These are phyloP conservation scores for Evansstolkia leycettana DNA, from an alignment of 495 filamentous ascomycete species.

Conservation along the genomic window DNA sequence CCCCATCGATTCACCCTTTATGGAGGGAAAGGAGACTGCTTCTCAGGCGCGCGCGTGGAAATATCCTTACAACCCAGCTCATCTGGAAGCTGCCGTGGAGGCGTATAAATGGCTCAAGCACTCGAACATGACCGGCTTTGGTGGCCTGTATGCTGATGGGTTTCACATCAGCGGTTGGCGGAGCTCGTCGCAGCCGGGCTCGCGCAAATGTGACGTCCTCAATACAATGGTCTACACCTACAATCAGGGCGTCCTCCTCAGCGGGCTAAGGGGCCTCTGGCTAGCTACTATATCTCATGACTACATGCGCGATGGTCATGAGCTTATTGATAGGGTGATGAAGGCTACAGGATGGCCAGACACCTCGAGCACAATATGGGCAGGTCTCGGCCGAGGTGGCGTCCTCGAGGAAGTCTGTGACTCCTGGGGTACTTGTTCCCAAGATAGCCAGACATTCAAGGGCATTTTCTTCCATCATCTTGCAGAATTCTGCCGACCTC, in stretches of 20 bases:
- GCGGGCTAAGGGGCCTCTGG: slow-evolving; percentile 71
- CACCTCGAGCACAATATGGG: slow-evolving; percentile 39
- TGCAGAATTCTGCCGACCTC: slow-evolving; percentile 59
- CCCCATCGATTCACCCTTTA: slow-evolving; percentile 55
- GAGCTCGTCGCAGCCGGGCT: slow-evolving; percentile 31
- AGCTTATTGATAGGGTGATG: slow-evolving; percentile 58
- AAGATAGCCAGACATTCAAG: slow-evolving; percentile 89
- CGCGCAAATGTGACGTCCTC: slow-evolving; percentile 56
- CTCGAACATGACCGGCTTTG: slow-evolving; percentile 68
- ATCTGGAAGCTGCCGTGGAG: slow-evolving; percentile 59
- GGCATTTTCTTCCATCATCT: slow-evolving; percentile 92
- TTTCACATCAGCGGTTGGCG: slow-evolving; percentile 72
- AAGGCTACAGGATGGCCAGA: slow-evolving; percentile 61
- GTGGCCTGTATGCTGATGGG: slow-evolving; percentile 79
- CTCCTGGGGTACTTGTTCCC: slow-evolving; percentile 57
- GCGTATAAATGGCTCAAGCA: slow-evolving; percentile 68
- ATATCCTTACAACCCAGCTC: slow-evolving; percentile 47
- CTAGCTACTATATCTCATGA: slow-evolving; percentile 48
- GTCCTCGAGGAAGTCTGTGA: slow-evolving; percentile 84
- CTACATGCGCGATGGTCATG: slow-evolving; percentile 73
- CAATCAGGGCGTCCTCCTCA: slow-evolving; percentile 91
- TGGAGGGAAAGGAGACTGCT: slow-evolving; percentile 2
- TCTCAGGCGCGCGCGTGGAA: slow-evolving; percentile 8
- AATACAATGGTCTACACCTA: slow-evolving; percentile 91
- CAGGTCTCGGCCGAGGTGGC: slow-evolving; percentile 63